Base-by-base conservation (phyloP, 257 asterid genomes). In the Jasminum sambac region DNA sequence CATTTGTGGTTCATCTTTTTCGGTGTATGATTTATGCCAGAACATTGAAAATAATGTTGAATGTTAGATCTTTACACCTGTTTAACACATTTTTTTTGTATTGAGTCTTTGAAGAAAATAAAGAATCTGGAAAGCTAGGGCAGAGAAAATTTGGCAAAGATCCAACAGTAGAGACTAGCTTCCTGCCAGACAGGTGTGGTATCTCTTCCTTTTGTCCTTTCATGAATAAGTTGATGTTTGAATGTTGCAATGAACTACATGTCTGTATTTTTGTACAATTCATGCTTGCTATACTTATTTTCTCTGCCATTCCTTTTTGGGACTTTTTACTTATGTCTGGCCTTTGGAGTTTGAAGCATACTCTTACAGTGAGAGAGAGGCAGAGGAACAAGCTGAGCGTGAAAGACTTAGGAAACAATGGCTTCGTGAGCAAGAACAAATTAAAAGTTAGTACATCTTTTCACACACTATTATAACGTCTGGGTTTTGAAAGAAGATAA, bases 341-440 rank as follows among this genome's bases (percentile, higher is more conserved):
- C 76, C 78, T 80, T 87, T 86, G 84, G 89, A 81, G 84, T 77
- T 86, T 85, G 87, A 94, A 94, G 98, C 89, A 78, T 67, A 85
- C 90, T 86, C 85, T 86, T 92, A 84, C 97, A 91, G 98, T 95
- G 99, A 95, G 94, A 85, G 99, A 70, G 99, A 95, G 89, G 98
- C 99, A 19, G 99, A 91, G 89, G 99, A 95, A 81, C 95, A 89
- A 83, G 98, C 98, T 72, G 98, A 95, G 71, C 95, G 98, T 70
- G 99, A 95, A 87, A 87, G 99, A 82, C 75, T 95, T 66, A 89
- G 87, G 68, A 91, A 88, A 75, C 98, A 85, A 82, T 95, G 98
- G 99, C 70, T 83, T 77, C 86, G 85, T 39, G 98, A 94, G 80
- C 97, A 94, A 76, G 89, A 89, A 67, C 96, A 87, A 69, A 89